phyloP scores from a whole-genome alignment of 164 flowering plant species.

The Sextonia rubra region DNA sequence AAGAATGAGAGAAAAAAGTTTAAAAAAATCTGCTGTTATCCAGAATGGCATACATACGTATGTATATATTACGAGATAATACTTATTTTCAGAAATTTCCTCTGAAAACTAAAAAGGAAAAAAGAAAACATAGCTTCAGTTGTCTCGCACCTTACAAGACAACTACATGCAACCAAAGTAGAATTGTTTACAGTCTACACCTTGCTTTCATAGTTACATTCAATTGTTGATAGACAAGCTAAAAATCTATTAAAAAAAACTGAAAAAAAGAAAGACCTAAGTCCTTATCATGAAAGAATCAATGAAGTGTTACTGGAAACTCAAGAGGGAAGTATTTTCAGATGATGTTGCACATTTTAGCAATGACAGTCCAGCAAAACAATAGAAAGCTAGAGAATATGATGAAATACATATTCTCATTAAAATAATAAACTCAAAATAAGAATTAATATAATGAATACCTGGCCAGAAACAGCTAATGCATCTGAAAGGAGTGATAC shows the following conservation, averaged over 20 bases:
- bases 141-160: neutral
- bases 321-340: no score
- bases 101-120: neutral
- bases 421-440: no score
- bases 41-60: no score
- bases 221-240: neutral
- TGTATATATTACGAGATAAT: no score
- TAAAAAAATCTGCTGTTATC: no score
- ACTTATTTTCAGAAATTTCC: no score
- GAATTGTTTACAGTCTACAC: neutral
- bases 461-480: slow-evolving; percentile 89
- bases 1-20: no score
- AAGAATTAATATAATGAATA: slow-evolving; percentile 15
- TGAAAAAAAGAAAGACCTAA: no score
- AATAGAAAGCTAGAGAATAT: neutral
- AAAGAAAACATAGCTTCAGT: neutral
- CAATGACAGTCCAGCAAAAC: neutral
- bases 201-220: neutral
- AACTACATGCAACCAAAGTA: neutral
- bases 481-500: slow-evolving; percentile 95
- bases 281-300: no score
- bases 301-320: no score
- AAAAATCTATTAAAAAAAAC: neutral
- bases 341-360: neutral
- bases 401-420: neutral